These are phyloP conservation scores for Starmerella vaccinii DNA, from an alignment of 805 yeast species.

Conservation along the genomic window DNA sequence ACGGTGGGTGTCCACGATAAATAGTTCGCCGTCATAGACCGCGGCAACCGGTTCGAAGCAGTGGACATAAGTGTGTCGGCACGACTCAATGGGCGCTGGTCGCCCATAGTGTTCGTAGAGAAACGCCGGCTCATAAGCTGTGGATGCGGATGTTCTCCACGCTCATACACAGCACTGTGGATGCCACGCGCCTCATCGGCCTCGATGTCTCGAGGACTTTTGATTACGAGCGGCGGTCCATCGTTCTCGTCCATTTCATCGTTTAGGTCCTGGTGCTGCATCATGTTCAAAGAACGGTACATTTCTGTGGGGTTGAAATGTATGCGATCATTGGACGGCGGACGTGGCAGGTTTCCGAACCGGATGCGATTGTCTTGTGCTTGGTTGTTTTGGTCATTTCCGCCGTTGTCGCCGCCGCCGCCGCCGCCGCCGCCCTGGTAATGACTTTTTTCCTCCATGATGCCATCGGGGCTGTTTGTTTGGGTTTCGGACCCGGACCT, in stretches of 20 bases:
- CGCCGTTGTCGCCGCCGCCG: too few relatives aligned
- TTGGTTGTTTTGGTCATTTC: background rate
- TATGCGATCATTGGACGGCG: conserved; percentile 25
- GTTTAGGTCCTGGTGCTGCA: conserved; percentile 36
- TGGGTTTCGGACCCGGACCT: background rate
- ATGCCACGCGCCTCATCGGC: conserved; percentile 27
- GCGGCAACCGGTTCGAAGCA: conserved; percentile 11
- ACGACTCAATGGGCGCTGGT: conserved; percentile 5
- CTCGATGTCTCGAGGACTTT: conserved; percentile 66
- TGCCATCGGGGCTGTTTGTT: background rate
- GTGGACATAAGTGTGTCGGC: conserved; percentile 14
- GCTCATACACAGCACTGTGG: conserved; percentile 17
- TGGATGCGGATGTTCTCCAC: conserved; percentile 1
- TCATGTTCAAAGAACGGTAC: conserved; percentile 71
- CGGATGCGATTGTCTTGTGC: conserved; percentile 32
- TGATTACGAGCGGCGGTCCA: conserved; percentile 70
- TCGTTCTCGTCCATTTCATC: conserved; percentile 38
- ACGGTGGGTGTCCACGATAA: conserved; percentile 85
- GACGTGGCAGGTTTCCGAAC: conserved; percentile 49
- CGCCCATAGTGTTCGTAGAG: conserved; percentile 1
- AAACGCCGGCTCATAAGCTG: conserved; percentile 7
- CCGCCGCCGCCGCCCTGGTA: background rate
- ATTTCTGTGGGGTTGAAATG: conserved; percentile 63
- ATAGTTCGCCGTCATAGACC: conserved; percentile 38
- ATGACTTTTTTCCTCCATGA: conserved; percentile 1